A percentile compares a stretch with the other conserved stretches of the same genome.
phyloP scores from a whole-genome alignment of 1,139 yeast species.

The Blastobotrys elegans region DNA sequence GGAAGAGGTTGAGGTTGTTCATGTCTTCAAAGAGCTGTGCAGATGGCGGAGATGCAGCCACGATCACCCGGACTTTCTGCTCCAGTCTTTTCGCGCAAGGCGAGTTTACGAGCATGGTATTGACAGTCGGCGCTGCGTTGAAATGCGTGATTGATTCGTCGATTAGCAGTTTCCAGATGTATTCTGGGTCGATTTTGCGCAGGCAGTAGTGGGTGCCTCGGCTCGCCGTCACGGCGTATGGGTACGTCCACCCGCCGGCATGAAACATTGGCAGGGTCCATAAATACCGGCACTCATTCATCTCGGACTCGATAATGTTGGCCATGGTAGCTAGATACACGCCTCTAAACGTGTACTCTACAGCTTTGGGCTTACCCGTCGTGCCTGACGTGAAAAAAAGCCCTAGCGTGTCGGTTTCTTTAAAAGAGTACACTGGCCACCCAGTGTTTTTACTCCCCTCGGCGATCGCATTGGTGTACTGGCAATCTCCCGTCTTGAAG shows the following conservation, averaged over 20 bases:
- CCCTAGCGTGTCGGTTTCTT: conserved; percentile 32
- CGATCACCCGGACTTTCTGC: conserved; percentile 33
- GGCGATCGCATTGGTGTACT: conserved; percentile 26
- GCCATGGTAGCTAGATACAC: conserved; percentile 35
- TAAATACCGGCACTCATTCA: conserved; percentile 35
- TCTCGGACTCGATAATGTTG: conserved; percentile 33
- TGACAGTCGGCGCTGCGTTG: conserved; percentile 40
- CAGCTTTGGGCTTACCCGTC: conserved; percentile 76
- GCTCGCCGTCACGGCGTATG: conserved; percentile 38
- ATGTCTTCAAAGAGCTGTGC: conserved; percentile 35
- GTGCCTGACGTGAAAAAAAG: conserved; percentile 66
- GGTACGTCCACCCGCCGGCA: conserved; percentile 39
- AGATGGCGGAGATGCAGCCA: conserved; percentile 39
- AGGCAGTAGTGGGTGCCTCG: conserved; percentile 37
- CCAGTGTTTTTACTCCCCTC: conserved; percentile 27
- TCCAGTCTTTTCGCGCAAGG: conserved; percentile 30
- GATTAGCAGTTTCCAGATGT: conserved; percentile 34
- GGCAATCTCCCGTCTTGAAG: conserved; percentile 22
- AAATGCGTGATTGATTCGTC: conserved; percentile 34
- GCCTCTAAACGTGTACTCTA: conserved; percentile 52
- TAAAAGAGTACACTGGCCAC: conserved; percentile 28
- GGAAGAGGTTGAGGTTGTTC: conserved; percentile 33
- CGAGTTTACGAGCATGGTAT: conserved; percentile 34
- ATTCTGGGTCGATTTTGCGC: conserved; percentile 35
- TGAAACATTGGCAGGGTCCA: conserved; percentile 41